These are phyloP conservation scores for Saccharomyces pastorianus DNA, from an alignment of 1,139 yeast genomes.

Conservation along the genomic window DNA sequence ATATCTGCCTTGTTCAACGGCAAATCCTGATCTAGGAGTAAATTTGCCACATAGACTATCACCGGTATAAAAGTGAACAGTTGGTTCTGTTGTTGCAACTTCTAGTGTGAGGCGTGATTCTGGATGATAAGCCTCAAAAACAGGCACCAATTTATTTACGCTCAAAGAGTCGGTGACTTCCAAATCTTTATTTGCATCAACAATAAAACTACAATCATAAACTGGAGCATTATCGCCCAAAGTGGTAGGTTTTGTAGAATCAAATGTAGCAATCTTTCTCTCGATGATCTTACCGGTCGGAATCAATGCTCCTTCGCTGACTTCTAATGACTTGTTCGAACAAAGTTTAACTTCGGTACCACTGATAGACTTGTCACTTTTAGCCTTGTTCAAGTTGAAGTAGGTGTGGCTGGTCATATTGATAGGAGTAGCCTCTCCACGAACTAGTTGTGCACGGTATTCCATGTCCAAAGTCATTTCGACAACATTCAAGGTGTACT, in stretches of 20 bases:
- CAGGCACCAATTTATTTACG: slow-evolving; percentile 29
- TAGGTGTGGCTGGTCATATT: not conserved
- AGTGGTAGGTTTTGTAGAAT: not conserved
- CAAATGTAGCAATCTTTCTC: slow-evolving; percentile 12
- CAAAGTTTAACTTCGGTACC: slow-evolving; percentile 20
- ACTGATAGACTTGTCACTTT: slow-evolving; percentile 17
- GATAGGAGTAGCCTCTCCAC: not conserved
- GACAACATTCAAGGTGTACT: slow-evolving; percentile 8
- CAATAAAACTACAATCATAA: slow-evolving; percentile 47
- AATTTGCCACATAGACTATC: slow-evolving; percentile 36
- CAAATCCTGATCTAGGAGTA: slow-evolving; percentile 45
- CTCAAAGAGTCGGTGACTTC: slow-evolving; percentile 38
- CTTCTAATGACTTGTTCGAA: slow-evolving; percentile 34
- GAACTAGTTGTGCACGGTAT: slow-evolving; percentile 34
- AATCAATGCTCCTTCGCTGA: slow-evolving; percentile 31
- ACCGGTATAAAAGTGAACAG: slow-evolving; percentile 59
- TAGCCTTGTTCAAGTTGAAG: slow-evolving; percentile 5
- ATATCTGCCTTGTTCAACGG: slow-evolving; percentile 53
- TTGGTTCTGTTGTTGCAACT: slow-evolving; percentile 52
- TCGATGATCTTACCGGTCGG: slow-evolving; percentile 45
- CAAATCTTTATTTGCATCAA: slow-evolving; percentile 31
- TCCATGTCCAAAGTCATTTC: slow-evolving; percentile 36
- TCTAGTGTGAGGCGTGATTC: slow-evolving; percentile 36
- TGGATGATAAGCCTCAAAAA: slow-evolving; percentile 42
- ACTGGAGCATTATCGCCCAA: slow-evolving; percentile 15